These are phyloP conservation scores for Cucumis cinereus DNA, from an alignment of 306 rosid genomes.

Conservation along the genomic window DNA sequence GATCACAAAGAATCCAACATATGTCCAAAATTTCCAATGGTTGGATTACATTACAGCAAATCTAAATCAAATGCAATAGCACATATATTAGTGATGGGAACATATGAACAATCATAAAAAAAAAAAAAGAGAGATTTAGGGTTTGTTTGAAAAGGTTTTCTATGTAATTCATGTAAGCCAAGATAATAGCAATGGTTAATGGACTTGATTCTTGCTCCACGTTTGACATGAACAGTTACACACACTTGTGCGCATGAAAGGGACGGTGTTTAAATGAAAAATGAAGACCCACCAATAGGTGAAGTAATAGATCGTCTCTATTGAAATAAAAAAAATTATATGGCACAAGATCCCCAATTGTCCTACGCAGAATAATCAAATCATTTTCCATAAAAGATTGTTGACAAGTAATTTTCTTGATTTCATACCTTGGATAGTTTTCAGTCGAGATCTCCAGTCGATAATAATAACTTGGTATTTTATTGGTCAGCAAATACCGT, in stretches of 20 bases:
- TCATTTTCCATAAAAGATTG: constrained; percentile 7
- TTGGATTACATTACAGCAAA: neutral
- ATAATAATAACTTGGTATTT: neutral
- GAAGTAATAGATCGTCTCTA: constrained; percentile 53
- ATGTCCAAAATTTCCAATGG: neutral
- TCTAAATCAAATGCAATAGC: neutral
- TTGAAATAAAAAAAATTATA: constrained; percentile 32
- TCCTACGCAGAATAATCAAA: constrained; percentile 26
- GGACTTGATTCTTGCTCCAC: neutral
- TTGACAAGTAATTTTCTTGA: constrained; percentile 14
- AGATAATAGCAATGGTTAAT: constrained; percentile 33
- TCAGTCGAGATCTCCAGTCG: neutral
- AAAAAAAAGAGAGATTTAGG: neutral
- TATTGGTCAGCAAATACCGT: neutral
- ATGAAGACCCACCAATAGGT: constrained; percentile 77
- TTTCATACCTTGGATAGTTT: neutral
- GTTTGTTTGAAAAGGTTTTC: too few species aligned
- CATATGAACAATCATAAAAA: neutral
- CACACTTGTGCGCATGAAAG: constrained; percentile 14
- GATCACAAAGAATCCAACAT: neutral
- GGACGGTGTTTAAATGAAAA: neutral
- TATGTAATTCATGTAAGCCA: constrained; percentile 9
- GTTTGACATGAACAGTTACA: constrained; percentile 27
- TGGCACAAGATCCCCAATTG: constrained; percentile 37
- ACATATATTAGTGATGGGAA: neutral